A percentile compares a stretch with the other conserved stretches of the same genome.
phyloP scores from a whole-genome alignment of 179 eudicot species.

The Silene vulgaris region DNA sequence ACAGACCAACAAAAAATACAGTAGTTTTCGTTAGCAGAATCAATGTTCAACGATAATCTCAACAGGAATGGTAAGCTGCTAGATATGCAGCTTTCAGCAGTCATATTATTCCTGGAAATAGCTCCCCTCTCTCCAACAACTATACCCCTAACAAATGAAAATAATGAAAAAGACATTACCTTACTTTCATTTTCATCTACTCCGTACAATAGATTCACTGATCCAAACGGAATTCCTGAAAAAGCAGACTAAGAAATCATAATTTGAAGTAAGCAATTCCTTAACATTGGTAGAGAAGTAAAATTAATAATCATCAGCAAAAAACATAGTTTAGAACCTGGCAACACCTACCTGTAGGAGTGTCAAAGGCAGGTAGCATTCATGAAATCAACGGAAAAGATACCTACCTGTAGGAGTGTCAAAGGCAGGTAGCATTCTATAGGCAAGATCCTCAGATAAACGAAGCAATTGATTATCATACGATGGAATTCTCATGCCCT shows the following conservation, averaged over 20 bases:
- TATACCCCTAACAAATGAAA: conserved; percentile 12
- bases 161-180: conserved; percentile 43
- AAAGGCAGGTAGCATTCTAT: conserved; percentile 87
- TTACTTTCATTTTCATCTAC: conserved; percentile 98
- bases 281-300: neutral
- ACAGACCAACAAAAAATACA: conserved; percentile 8
- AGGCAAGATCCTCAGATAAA: conserved; percentile 88
- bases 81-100: neutral
- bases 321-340: conserved; percentile 4
- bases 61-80: conserved; percentile 1
- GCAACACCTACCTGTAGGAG: conserved; percentile 73
- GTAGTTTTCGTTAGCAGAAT: neutral
- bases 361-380: conserved; percentile 92
- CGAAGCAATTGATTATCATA: conserved; percentile 81
- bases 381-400: neutral
- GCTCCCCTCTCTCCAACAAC: neutral
- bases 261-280: conserved; percentile 10
- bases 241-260: conserved; percentile 12
- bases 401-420: conserved; percentile 93
- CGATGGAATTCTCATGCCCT: conserved; percentile 92
- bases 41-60: conserved; percentile 15
- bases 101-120: neutral
- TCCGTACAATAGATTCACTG: conserved; percentile 82
- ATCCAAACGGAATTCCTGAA: conserved; percentile 97
- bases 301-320: neutral